A percentile compares a stretch with the other conserved stretches of the same genome.
Evolutionary conservation across 1,284 basidiomycete genomes (phyloP).

Genomic region (Ceratorhiza oryzae-sativae): DNA sequence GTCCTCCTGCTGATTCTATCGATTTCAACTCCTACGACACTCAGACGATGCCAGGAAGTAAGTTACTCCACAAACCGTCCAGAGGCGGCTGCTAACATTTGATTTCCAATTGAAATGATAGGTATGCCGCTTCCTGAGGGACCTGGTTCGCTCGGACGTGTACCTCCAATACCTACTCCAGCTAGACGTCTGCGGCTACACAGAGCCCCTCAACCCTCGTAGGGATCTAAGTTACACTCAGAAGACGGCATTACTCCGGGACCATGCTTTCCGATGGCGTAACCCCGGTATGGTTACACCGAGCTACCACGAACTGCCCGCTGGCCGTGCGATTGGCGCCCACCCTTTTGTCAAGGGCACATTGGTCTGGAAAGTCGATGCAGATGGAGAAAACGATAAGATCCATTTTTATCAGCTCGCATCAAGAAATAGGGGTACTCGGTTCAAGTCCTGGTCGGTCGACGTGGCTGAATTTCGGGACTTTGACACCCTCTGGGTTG

Average conservation of each 20-base stretch:
- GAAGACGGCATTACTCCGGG: conserved; percentile 4
- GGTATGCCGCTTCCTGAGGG: conserved; percentile 1
- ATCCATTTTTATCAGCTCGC: conserved; percentile 17
- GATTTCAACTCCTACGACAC: not conserved
- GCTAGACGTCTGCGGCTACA: conserved; percentile 10
- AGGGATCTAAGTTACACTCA: conserved; percentile 1
- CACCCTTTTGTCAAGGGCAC: not conserved
- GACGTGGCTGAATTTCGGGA: not conserved
- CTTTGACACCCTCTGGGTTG: not conserved
- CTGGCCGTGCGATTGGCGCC: not conserved
- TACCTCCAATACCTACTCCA: conserved; percentile 17
- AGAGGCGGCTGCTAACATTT: no score
- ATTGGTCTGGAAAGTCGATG: not conserved
- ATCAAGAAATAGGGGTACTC: conserved; percentile 7
- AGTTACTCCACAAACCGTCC: no score
- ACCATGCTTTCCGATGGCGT: not conserved
- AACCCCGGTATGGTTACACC: not conserved
- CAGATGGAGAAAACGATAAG: no score
- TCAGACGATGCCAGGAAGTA: conserved; percentile 7
- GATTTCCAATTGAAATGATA: not conserved
- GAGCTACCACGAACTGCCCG: not conserved
- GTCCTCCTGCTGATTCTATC: not conserved
- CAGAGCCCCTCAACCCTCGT: not conserved
- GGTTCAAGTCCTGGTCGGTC: not conserved
- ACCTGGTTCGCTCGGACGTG: not conserved